Evolutionary conservation across 176 grass and related monocot genomes (phyloP).

Genomic region (Raddia guianensis): DNA sequence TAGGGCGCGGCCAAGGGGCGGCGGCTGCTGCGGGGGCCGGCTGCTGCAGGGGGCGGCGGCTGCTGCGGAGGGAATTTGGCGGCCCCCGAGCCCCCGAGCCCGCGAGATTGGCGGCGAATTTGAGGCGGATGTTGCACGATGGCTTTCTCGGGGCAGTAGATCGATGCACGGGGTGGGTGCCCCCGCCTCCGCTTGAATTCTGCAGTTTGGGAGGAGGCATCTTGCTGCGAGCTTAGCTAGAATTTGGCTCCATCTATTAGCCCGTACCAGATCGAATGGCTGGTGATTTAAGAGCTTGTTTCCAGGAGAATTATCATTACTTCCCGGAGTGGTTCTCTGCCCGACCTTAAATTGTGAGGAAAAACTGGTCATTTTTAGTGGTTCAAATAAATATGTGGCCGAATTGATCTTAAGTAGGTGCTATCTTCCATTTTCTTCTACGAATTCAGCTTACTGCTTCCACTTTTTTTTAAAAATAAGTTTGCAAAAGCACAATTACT

Average conservation of each 20-base stretch:
- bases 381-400: conserved; percentile 4
- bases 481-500: neutral
- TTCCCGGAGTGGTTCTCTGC: neutral
- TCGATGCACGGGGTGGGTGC: conserved; percentile 17
- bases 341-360: neutral
- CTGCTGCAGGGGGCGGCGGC: too few species aligned
- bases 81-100: neutral
- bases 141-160: neutral
- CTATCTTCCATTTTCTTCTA: neutral
- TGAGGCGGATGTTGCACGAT: neutral
- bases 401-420: neutral
- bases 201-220: neutral
- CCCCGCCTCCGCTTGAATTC: neutral
- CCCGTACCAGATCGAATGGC: neutral
- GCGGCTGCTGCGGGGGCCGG: too few species aligned
- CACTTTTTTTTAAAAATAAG: neutral
- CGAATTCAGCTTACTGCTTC: conserved; percentile 1
- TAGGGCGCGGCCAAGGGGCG: too few species aligned
- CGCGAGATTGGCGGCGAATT: neutral
- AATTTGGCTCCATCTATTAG: neutral
- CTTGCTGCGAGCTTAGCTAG: neutral
- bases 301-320: neutral
- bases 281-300: neutral
- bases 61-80: too few species aligned
- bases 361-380: neutral